Evolutionary conservation across 768 basidiomycete species (phyloP).

Genomic region (Russula olivacea): DNA sequence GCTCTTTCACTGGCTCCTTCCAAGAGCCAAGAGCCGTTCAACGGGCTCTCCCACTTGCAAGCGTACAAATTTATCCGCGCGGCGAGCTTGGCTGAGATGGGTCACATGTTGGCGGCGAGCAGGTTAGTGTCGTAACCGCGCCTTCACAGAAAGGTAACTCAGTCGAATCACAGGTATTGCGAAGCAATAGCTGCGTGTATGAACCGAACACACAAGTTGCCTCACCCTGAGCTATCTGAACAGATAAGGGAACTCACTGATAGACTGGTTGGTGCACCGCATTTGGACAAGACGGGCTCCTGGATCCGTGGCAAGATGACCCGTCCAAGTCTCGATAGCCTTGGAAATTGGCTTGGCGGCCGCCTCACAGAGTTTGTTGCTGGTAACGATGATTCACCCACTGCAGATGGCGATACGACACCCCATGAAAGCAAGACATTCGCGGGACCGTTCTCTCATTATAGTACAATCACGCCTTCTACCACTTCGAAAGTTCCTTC

Average conservation of each 20-base stretch:
- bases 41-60: conserved; percentile 80
- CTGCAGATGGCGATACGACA: conserved; percentile 28
- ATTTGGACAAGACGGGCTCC: conserved; percentile 69
- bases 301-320: conserved; percentile 86
- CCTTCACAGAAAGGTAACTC: conserved; percentile 14
- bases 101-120: conserved; percentile 69
- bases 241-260: conserved; percentile 76
- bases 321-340: conserved; percentile 86
- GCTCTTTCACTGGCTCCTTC: conserved; percentile 64
- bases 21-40: conserved; percentile 85
- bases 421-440: conserved; percentile 39
- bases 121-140: conserved; percentile 43
- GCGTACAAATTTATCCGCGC: conserved; percentile 83
- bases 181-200: conserved; percentile 76
- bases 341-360: conserved; percentile 89
- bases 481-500: conserved; percentile 75
- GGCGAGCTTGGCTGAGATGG: conserved; percentile 68
- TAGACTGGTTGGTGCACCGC: conserved; percentile 65
- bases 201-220: conserved; percentile 57
- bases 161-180: conserved; percentile 66
- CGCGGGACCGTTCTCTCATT: conserved; percentile 87
- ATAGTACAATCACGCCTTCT: conserved; percentile 84
- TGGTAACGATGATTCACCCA: conserved; percentile 53
- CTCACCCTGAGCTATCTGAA: conserved; percentile 58
- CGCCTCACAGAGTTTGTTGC: conserved; percentile 92